Conservation (phyloP, 306 rosid genomes). For the Quillaja saponaria region DNA sequence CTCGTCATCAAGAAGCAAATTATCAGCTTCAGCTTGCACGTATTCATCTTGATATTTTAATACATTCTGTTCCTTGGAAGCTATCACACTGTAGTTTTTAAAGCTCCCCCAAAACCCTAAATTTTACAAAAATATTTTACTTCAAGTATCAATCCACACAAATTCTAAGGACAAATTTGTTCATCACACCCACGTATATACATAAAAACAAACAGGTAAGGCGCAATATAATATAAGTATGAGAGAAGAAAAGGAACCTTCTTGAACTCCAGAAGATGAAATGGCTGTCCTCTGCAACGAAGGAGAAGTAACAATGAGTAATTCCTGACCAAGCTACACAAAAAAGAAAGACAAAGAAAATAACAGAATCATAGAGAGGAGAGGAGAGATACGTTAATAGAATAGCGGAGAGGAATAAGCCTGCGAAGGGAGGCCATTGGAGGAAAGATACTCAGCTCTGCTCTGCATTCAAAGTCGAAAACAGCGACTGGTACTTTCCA, state of each 20-base stretch:
- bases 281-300: conserved; percentile 38
- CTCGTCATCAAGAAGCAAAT: conserved; percentile 42
- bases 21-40: conserved; percentile 15
- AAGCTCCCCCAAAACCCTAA: conserved; percentile 53
- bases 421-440: conserved; percentile 63
- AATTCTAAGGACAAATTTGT: not conserved
- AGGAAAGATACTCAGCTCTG: conserved; percentile 13
- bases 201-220: conserved; percentile 10
- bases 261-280: conserved; percentile 35
- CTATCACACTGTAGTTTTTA: conserved; percentile 42
- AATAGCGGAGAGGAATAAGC: conserved; percentile 39
- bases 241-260: conserved; percentile 39
- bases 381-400: conserved; percentile 29
- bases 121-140: conserved; percentile 1
- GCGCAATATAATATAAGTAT: not conserved
- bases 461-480: too few species aligned
- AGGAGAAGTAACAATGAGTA: conserved; percentile 23
- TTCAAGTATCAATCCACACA: not conserved
- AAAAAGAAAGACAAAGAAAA: not conserved
- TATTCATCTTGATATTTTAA: conserved; percentile 29
- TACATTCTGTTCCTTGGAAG: conserved; percentile 27
- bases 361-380: conserved; percentile 10
- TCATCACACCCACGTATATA: not conserved
- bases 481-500: too few species aligned
- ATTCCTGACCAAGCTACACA: not conserved